These are phyloP conservation scores for Nissolia schottii DNA, from an alignment of 306 rosid species.

Conservation along the genomic window DNA sequence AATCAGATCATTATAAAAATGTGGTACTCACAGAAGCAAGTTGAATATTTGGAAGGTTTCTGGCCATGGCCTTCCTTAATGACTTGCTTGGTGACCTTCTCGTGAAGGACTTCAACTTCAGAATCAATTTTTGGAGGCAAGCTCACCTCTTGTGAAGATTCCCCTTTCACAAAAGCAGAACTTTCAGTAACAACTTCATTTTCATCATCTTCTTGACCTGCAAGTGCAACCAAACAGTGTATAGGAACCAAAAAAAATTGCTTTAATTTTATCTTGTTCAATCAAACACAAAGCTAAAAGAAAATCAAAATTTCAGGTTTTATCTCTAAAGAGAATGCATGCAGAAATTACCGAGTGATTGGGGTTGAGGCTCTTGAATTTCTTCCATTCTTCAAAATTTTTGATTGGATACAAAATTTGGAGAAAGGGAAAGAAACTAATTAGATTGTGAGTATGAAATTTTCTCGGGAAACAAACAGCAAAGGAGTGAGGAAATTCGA, in stretches of 20 bases:
- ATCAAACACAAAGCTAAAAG: background rate
- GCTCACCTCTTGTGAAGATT: conserved; percentile 41
- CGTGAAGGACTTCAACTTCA: conserved; percentile 66
- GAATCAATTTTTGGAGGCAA: conserved; percentile 81
- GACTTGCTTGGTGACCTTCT: conserved; percentile 77
- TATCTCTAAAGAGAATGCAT: background rate
- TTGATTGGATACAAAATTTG: background rate
- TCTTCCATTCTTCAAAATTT: conserved; percentile 44
- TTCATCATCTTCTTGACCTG: conserved; percentile 56
- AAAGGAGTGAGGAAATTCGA: background rate
- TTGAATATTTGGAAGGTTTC: conserved; percentile 82
- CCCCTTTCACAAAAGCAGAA: conserved; percentile 61
- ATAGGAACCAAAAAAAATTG: background rate
- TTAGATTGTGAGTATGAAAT: background rate
- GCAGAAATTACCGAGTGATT: conserved; percentile 27
- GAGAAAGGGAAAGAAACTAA: background rate
- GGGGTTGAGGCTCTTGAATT: conserved; percentile 44
- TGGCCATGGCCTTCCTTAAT: conserved; percentile 86
- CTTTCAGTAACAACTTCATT: conserved; percentile 58
- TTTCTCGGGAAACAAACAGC: conserved; percentile 19
- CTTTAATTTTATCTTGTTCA: background rate
- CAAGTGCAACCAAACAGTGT: conserved; percentile 6
- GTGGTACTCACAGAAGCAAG: conserved; percentile 77
- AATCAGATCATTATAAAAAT: background rate
- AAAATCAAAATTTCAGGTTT: background rate